A percentile compares a stretch with the other conserved stretches of the same genome.
phyloP scores from a whole-genome alignment of 2,329 filamentous ascomycete genomes.

The Phialemonium atrogriseum region DNA sequence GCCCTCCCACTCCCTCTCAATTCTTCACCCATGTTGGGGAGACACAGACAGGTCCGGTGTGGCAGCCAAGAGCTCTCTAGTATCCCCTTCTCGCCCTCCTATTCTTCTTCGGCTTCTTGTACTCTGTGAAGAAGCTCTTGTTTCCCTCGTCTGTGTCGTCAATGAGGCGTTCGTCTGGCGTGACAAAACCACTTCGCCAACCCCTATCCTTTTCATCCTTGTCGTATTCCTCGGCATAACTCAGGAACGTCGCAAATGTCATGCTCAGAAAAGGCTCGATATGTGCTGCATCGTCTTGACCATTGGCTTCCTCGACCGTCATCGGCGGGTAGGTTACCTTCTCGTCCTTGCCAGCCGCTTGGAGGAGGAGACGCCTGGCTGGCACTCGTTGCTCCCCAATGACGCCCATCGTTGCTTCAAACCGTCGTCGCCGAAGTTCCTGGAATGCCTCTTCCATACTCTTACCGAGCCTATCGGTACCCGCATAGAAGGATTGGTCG shows the following conservation, averaged over 20 bases:
- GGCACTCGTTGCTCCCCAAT: conserved; percentile 26
- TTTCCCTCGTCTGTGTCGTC: conserved; percentile 11
- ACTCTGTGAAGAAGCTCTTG: conserved; percentile 13
- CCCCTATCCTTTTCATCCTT: not conserved
- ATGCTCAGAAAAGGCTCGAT: conserved; percentile 33
- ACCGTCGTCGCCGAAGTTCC: conserved; percentile 20
- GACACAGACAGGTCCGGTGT: too few relatives aligned
- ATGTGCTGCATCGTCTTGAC: conserved; percentile 28
- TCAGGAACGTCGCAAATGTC: conserved; percentile 24
- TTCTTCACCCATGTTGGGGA: too few relatives aligned
- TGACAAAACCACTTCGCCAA: conserved; percentile 5
- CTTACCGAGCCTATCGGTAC: conserved; percentile 25
- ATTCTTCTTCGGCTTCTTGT: conserved; percentile 7
- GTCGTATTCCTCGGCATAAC: conserved; percentile 11
- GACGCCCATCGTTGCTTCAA: conserved; percentile 24
- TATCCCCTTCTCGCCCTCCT: conserved; percentile 8
- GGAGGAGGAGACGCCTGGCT: conserved; percentile 6
- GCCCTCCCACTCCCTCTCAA: too few relatives aligned
- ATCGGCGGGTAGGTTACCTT: conserved; percentile 19
- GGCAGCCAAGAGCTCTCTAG: too few relatives aligned
- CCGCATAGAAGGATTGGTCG: conserved; percentile 30
- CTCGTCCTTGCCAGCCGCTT: conserved; percentile 11
- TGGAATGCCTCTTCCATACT: conserved; percentile 18
- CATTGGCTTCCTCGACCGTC: conserved; percentile 28
- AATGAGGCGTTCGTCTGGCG: conserved; percentile 11